phyloP scores from a whole-genome alignment of 1,284 basidiomycete species.

The Apiotrichum gamsii region DNA sequence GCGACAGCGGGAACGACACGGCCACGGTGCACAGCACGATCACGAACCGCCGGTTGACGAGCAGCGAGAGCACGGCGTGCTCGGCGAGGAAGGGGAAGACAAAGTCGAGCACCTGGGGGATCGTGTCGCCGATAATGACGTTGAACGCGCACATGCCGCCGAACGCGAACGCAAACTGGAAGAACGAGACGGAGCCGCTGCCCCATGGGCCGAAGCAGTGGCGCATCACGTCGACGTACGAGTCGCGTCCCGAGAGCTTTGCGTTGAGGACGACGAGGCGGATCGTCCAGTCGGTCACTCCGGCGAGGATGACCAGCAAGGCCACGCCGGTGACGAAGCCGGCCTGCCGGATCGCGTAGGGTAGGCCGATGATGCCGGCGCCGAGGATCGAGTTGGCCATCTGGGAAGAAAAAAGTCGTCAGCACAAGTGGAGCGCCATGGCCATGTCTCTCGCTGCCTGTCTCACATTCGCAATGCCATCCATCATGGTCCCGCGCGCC shows the following conservation, averaged over 20 bases:
- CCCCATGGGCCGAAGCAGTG: slow-evolving; percentile 86
- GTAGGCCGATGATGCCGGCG: slow-evolving; percentile 89
- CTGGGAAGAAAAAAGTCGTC: no score
- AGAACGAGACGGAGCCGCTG: slow-evolving; percentile 87
- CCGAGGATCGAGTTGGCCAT: slow-evolving; percentile 91
- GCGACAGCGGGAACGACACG: slow-evolving; percentile 88
- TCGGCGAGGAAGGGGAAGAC: slow-evolving; percentile 68
- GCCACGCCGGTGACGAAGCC: slow-evolving; percentile 82
- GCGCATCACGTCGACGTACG: slow-evolving; percentile 95
- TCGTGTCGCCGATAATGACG: slow-evolving; percentile 86
- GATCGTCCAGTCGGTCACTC: slow-evolving; percentile 96
- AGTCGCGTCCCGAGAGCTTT: slow-evolving; percentile 84
- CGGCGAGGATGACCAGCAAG: slow-evolving; percentile 72
- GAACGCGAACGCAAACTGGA: slow-evolving; percentile 96
- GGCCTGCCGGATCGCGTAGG: slow-evolving; percentile 86
- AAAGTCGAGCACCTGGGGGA: slow-evolving; percentile 86
- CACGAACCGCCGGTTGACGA: slow-evolving; percentile 82
- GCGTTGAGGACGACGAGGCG: slow-evolving; percentile 91
- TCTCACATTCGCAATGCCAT: slow-evolving; percentile 45
- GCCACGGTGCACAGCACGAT: slow-evolving; percentile 76
- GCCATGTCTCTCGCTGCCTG: neutral
- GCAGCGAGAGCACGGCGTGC: slow-evolving; percentile 65
- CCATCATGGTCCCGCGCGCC: slow-evolving; percentile 38
- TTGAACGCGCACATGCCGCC: slow-evolving; percentile 97
- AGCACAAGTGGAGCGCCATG: slow-evolving; percentile 2